phyloP scores from a whole-genome alignment of 179 eudicot genomes.

The Nepenthes alata region DNA sequence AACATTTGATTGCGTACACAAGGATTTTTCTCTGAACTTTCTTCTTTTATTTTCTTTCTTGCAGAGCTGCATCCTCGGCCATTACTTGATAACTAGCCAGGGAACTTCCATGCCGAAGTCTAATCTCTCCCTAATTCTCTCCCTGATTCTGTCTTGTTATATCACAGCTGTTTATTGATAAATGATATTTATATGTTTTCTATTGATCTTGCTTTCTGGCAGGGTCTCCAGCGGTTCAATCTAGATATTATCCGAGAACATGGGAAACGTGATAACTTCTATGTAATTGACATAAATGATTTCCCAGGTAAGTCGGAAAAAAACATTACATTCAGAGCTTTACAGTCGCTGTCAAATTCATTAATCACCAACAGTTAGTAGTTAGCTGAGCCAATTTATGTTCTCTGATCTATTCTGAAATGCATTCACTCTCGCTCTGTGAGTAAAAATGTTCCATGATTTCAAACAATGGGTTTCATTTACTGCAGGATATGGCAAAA shows the following conservation, averaged over 20 bases:
- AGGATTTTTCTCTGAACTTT: constrained; percentile 15
- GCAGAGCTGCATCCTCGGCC: constrained; percentile 71
- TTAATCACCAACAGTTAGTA: no score
- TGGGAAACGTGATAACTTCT: constrained; percentile 41
- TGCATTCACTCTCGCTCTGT: no score
- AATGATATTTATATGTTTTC: neutral
- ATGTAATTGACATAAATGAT: constrained; percentile 67
- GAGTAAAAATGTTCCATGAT: neutral
- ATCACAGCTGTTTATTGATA: neutral
- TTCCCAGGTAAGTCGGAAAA: constrained; percentile 47
- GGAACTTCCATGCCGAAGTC: constrained; percentile 60
- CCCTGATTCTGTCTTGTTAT: neutral
- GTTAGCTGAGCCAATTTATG: no score
- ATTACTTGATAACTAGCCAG: constrained; percentile 48
- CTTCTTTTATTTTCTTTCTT: neutral
- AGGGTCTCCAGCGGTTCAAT: constrained; percentile 71
- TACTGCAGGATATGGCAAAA: constrained; percentile 79
- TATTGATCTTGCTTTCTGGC: constrained; percentile 1
- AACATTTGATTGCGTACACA: constrained; percentile 2
- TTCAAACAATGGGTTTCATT: neutral
- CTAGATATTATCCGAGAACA: constrained; percentile 63
- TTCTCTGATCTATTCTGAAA: no score
- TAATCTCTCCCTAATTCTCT: constrained; percentile 7
- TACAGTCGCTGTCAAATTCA: neutral
- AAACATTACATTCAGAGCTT: neutral